A percentile compares a stretch with the other conserved stretches of the same genome.
phyloP scores from a whole-genome alignment of 2,329 filamentous ascomycete genomes.

The Xylariaceae sp. region DNA sequence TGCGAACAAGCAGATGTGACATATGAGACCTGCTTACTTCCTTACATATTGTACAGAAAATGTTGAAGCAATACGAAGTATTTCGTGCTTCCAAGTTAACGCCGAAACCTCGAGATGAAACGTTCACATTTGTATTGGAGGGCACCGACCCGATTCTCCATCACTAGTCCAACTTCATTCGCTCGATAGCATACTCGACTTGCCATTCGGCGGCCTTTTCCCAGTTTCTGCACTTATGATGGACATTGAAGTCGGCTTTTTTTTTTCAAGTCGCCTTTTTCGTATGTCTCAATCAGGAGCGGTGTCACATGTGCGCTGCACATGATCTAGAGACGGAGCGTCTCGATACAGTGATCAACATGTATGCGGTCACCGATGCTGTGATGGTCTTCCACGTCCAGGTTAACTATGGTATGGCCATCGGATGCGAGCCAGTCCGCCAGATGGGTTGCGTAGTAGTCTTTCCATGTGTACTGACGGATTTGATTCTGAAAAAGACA shows the following conservation, averaged over 20 bases:
- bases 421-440: background rate
- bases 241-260: conserved; percentile 11
- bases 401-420: background rate
- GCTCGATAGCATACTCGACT: background rate
- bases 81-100: too few species aligned
- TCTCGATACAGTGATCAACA: conserved; percentile 13
- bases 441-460: conserved; percentile 6
- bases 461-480: conserved; percentile 8
- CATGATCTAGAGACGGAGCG: conserved; percentile 11
- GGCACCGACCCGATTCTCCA: background rate
- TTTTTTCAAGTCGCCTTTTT: background rate
- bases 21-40: too few species aligned
- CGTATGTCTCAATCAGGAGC: background rate
- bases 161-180: background rate
- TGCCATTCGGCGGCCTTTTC: conserved; percentile 6
- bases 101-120: too few species aligned
- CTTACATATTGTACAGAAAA: too few species aligned
- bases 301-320: conserved; percentile 7
- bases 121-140: too few species aligned
- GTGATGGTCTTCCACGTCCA: background rate
- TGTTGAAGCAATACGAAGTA: too few species aligned
- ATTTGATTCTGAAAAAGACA: conserved; percentile 3
- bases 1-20: too few species aligned
- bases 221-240: conserved; percentile 9
- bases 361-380: conserved; percentile 9